Evolutionary conservation across 306 rosid genomes (phyloP).

Genomic region (Vigna trinervia): DNA sequence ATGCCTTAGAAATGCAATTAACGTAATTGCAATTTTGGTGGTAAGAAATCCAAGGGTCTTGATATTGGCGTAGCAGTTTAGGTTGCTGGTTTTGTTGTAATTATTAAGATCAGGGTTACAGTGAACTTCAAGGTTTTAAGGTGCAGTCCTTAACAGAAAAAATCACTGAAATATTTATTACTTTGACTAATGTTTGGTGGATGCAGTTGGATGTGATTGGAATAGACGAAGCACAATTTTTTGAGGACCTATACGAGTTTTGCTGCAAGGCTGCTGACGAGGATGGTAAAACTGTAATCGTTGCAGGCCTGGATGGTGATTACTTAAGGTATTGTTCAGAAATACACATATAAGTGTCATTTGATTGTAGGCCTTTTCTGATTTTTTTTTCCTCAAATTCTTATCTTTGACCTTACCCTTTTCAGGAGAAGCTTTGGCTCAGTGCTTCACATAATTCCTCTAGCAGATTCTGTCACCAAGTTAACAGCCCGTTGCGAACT

Average conservation of each 20-base stretch:
- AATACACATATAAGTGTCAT: no score
- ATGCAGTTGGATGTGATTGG: constrained; percentile 77
- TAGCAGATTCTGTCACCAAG: constrained; percentile 82
- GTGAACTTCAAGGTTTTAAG: neutral
- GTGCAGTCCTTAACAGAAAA: neutral
- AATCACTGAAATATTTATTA: neutral
- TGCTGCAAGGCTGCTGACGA: constrained; percentile 86
- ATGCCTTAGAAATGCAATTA: neutral
- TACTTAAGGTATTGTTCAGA: constrained; percentile 60
- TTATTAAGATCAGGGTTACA: neutral
- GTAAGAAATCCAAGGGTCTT: neutral
- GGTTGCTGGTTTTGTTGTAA: neutral
- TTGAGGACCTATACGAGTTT: constrained; percentile 79
- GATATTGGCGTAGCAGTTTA: neutral
- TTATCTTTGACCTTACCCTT: neutral
- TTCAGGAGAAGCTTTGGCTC: constrained; percentile 91
- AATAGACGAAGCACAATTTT: constrained; percentile 93
- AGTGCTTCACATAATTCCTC: constrained; percentile 74
- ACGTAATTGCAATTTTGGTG: neutral
- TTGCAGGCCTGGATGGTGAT: constrained; percentile 95
- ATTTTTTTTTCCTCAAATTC: neutral
- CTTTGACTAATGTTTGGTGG: no score
- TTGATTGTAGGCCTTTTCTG: neutral
- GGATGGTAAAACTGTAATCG: constrained; percentile 81
- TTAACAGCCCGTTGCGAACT: constrained; percentile 89